Base-by-base conservation (phyloP, 2,329 filamentous ascomycete species). In the Teratosphaeria destructans region DNA sequence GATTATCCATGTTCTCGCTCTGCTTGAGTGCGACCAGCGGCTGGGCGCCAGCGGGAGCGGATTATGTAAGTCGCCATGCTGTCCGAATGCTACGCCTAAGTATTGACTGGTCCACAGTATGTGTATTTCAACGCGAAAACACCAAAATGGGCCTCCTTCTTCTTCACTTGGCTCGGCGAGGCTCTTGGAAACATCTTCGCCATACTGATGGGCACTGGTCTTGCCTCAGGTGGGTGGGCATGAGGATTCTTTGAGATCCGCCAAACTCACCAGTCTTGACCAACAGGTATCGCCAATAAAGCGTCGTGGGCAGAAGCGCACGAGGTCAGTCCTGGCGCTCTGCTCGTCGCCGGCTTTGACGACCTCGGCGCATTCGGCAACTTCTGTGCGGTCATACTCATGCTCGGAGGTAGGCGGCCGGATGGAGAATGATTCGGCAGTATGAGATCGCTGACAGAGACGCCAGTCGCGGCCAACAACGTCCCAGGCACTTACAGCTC, bases 1-100 rank as follows among this genome's bases (percentile, higher is more conserved):
- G 82, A 2, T 74, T 90, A 32, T 86, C 84, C 3, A 90, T 89
- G 72, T 87, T 90, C 71, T 86, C 82, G 11, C 76, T 90, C 54
- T 87, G 83, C 64, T 76, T 88, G 11, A 85, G 85, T 27, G 81
- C 82, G 1, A 82, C 83, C 10, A 81, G 87, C 57, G 85, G 84
- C 1, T 89, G 86, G 69, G 76, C 81, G 1, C 81, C 82, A 4
- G 79, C 80, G 1, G 83, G 81, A n/a, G 82, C 82, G 0, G 85
- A 88, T 69, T 87, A 84, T 68, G 43, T 47, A n/a, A 47, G 43
- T 47, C 14, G 3, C 3, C 14, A 47, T 1, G 7, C 12, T 39
- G 8, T 39, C 11, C 12, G 8, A 39, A n/a, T 19, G 43, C 7
- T 2, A n/a, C 16, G 43, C 3, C 7, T 19, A 19, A 19, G 19